Base-by-base conservation (phyloP, 768 basidiomycete genomes). In the Boletus pseudopeckii region DNA sequence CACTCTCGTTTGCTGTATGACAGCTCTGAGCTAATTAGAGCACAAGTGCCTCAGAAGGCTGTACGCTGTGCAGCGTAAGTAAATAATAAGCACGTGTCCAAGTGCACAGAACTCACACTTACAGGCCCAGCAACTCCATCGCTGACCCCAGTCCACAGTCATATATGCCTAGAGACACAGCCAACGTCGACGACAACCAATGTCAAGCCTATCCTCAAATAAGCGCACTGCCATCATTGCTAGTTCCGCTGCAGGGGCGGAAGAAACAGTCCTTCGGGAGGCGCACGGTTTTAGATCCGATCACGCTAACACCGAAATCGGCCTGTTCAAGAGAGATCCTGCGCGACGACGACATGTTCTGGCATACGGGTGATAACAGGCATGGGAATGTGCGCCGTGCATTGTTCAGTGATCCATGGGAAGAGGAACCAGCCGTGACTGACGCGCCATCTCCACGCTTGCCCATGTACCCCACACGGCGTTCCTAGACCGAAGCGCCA, bases 401-500 rank as follows among this genome's bases (percentile, higher is more conserved):
- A n/a, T n/a, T n/a, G n/a, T n/a, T n/a, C n/a, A n/a, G n/a, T n/a
- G n/a, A n/a, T n/a, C n/a, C n/a, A n/a, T n/a, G n/a, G n/a, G n/a
- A n/a, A n/a, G n/a, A n/a, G n/a, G n/a, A n/a, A n/a, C n/a, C n/a
- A n/a, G 30, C 30, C 10, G 30, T 9, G 61, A 46, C 52, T n/a
- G n/a, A n/a, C n/a, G n/a, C n/a, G 32, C 20, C 17, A 5, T 5
- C 5, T n/a, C 13, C 40, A 40, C 39, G 6, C 17, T 9, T 5
- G 18, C 38, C 39, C 18, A 7, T 22, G 13, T 14, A 13, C 11
- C 9, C 17, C 24, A 20, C 34, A 7, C 51, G 39, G n/a, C 32
- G 53, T 18, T 71, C 76, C 1, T 75, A 77, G 34, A 65, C 72
- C 2, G 77, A 76, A 1, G 78, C 79, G 0, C 68, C 77, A 33